A percentile compares a stretch with the other conserved stretches of the same genome.
These are phyloP conservation scores for Crithidia bombi DNA, from an alignment of 208 protist species.

Conservation along the genomic window DNA sequence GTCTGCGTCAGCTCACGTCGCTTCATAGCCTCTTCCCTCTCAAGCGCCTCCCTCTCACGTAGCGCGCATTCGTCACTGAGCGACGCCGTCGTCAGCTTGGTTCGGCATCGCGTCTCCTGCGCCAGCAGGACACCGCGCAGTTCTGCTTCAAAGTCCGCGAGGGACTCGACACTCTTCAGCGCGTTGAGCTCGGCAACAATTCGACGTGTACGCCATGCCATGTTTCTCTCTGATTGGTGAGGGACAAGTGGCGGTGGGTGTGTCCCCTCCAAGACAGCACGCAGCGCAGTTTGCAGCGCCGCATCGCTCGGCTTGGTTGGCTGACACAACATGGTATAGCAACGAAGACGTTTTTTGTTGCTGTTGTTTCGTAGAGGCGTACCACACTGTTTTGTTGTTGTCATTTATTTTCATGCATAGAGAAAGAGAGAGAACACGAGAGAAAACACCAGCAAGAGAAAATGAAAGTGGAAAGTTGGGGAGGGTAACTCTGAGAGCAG, in stretches of 20 bases:
- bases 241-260: slow-evolving; percentile 24
- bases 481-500: no score
- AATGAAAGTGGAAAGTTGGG: no score
- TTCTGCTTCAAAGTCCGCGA: slow-evolving; percentile 51
- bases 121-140: slow-evolving; percentile 49
- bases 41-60: slow-evolving; percentile 43
- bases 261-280: slow-evolving; percentile 5
- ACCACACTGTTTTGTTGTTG: no score
- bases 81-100: slow-evolving; percentile 47
- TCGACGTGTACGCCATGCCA: slow-evolving; percentile 60
- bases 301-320: slow-evolving; percentile 16
- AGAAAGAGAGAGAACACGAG: no score
- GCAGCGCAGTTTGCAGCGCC: slow-evolving; percentile 36
- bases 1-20: slow-evolving; percentile 22
- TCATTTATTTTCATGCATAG: no score
- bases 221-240: slow-evolving; percentile 24
- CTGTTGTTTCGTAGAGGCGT: no score
- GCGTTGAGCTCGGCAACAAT: slow-evolving; percentile 63
- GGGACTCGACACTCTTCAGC: slow-evolving; percentile 30
- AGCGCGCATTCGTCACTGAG: slow-evolving; percentile 50
- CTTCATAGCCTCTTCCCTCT: slow-evolving; percentile 31
- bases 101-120: slow-evolving; percentile 58
- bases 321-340: slow-evolving; percentile 9
- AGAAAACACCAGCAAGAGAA: no score
- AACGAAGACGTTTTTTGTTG: no score